Evolutionary conservation across 1,284 basidiomycete species (phyloP), one percentile per base, ranked within the genome.

Genomic region (Pseudozyma thailandica): DNA sequence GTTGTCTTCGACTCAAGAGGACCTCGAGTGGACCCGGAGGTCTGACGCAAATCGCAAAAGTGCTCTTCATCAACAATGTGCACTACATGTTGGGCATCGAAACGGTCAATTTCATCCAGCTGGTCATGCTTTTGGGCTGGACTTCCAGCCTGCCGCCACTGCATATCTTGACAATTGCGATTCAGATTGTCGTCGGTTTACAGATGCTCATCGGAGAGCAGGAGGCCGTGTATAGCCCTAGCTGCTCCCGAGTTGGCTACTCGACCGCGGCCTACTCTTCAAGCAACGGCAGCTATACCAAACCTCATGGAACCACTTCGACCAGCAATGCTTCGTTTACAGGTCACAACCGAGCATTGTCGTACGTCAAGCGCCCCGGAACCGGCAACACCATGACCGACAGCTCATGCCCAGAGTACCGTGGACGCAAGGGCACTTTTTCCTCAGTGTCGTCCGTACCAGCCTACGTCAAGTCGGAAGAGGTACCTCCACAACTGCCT

Each of bases 181-280:
- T 73, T 26, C 71, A 73, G 55, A 57, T 64, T 35, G 35, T 61
- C 20, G 41, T 65, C 1, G 71, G 61, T 1, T 30, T 73, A 10
- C 61, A 69, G 28, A 58, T 73, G 71, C 43, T 73, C 10, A 65
- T 73, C 21, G 54, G 57, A 15, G 71, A 73, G 26, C 71, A 73
- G 46, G 65, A 73, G 27, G 71, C 71, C 0, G 70, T 68, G 13
- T 56, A 72, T 49, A 60, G 52, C 25, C 62, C 69, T 3, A 59
- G 42, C 33, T 53, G 52, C 26, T 64, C 68, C 8, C 37, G 49
- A 6, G 27, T 51, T 5, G 43, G 48, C 5, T 52, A 45, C 27
- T 56, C 57, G 26, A 54, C 6, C 6, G 46, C 23, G 4, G 45
- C 23, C 5, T 55, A 46, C 28, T 39, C 44, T 2, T 37, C 54